Evolutionary conservation across 1,284 basidiomycete species (phyloP).

Genomic region (Sphagnurus paluster): DNA sequence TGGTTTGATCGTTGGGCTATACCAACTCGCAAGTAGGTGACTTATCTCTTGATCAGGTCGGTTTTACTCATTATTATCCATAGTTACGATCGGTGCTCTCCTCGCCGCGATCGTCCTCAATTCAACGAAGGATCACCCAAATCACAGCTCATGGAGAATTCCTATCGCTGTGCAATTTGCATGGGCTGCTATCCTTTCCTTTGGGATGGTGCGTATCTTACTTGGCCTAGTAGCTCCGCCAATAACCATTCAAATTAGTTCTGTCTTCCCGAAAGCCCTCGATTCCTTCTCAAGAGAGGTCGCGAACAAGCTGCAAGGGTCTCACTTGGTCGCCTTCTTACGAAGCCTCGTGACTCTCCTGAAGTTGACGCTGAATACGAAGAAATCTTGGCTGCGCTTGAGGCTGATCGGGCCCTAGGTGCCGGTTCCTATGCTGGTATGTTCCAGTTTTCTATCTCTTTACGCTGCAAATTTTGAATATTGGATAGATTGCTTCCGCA

Average conservation of each 20-base stretch:
- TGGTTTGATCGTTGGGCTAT: slow-evolving; percentile 72
- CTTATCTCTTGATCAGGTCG: background rate
- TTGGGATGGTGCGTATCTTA: slow-evolving; percentile 19
- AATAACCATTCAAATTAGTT: slow-evolving; percentile 15
- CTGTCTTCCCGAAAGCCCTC: slow-evolving; percentile 29
- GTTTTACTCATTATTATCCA: background rate
- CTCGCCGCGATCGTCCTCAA: slow-evolving; percentile 70
- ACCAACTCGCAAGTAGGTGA: slow-evolving; percentile 58
- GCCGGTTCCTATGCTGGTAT: slow-evolving; percentile 22
- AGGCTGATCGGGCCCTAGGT: slow-evolving; percentile 24
- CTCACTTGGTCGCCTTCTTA: slow-evolving; percentile 27
- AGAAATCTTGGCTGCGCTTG: slow-evolving; percentile 27
- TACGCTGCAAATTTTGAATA: background rate
- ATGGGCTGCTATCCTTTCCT: slow-evolving; percentile 22
- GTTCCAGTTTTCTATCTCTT: background rate
- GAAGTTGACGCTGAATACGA: slow-evolving; percentile 25
- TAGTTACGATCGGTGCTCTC: slow-evolving; percentile 71
- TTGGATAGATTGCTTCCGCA: slow-evolving; percentile 51
- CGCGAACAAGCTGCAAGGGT: slow-evolving; percentile 21
- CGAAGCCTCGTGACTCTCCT: slow-evolving; percentile 21
- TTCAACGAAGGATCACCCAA: slow-evolving; percentile 54
- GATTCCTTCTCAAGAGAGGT: slow-evolving; percentile 30
- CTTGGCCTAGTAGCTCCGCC: background rate
- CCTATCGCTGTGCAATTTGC: slow-evolving; percentile 42
- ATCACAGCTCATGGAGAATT: slow-evolving; percentile 61